Evolutionary conservation across 148 eudicot species (phyloP).

Genomic region (Rhododendron mucronatum): DNA sequence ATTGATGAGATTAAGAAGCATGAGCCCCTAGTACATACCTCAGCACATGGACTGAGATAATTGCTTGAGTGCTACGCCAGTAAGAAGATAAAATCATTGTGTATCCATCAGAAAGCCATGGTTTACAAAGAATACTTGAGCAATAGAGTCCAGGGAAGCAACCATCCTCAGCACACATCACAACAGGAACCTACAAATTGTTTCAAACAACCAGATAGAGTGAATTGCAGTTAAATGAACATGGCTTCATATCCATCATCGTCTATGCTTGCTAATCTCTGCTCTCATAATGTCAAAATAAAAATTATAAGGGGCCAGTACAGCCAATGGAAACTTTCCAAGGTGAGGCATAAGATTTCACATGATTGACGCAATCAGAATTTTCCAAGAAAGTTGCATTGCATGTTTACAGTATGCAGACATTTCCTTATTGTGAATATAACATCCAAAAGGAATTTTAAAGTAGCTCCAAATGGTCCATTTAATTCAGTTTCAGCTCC

Average conservation of each 20-base stretch:
- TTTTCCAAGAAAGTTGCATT: not conserved
- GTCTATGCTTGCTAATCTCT: not conserved
- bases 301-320: not conserved
- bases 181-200: constrained; percentile 68
- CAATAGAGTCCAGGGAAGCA: constrained; percentile 86
- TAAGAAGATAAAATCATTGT: constrained; percentile 70
- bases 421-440: not conserved
- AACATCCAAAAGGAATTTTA: not conserved
- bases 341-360: not conserved
- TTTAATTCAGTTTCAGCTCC: not conserved
- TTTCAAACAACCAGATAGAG: not conserved
- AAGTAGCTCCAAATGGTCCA: not conserved
- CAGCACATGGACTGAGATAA: constrained; percentile 65
- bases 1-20: constrained; percentile 12
- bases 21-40: constrained; percentile 38
- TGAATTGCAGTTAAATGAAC: not conserved
- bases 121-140: constrained; percentile 41
- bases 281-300: not conserved
- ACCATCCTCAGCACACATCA: constrained; percentile 74
- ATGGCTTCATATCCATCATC: not conserved
- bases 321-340: not conserved
- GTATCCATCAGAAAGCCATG: constrained; percentile 92
- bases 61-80: constrained; percentile 75
- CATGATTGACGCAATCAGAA: not conserved
- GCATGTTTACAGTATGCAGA: not conserved